Conservation (phyloP, 306 rosid genomes). For the Quillaja saponaria region DNA sequence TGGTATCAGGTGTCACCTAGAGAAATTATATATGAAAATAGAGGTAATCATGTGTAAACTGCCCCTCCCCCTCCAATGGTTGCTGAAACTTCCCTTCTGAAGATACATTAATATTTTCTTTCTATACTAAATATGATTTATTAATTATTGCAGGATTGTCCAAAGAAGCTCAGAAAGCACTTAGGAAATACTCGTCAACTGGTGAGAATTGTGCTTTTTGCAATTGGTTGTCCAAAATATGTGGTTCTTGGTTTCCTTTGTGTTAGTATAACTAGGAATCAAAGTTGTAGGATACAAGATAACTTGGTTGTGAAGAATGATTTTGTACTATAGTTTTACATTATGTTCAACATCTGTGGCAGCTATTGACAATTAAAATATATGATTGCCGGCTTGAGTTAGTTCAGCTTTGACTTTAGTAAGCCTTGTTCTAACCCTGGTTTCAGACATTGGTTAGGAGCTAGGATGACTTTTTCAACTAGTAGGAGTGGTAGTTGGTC, state of each 20-base stretch:
- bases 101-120: conserved; percentile 20
- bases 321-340: conserved; percentile 19
- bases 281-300: conserved; percentile 18
- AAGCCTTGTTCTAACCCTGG: too few species aligned
- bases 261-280: too few species aligned
- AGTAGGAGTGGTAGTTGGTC: too few species aligned
- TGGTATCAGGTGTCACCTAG: conserved; percentile 84
- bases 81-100: conserved; percentile 22
- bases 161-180: conserved; percentile 74
- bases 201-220: conserved; percentile 48
- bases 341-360: conserved; percentile 15
- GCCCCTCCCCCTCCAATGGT: too few species aligned
- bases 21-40: conserved; percentile 74
- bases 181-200: conserved; percentile 70
- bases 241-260: too few species aligned
- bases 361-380: conserved; percentile 7
- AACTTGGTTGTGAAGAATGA: conserved; percentile 6
- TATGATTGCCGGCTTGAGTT: conserved; percentile 2
- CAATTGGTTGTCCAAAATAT: conserved; percentile 28
- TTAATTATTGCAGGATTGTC: conserved; percentile 60
- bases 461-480: too few species aligned
- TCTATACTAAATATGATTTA: conserved; percentile 23
- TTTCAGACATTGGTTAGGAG: too few species aligned
- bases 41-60: conserved; percentile 59
- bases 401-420: conserved; percentile 20